Base-by-base conservation (phyloP, 1,284 basidiomycete genomes). In the Fistulinella cinereoalba region DNA sequence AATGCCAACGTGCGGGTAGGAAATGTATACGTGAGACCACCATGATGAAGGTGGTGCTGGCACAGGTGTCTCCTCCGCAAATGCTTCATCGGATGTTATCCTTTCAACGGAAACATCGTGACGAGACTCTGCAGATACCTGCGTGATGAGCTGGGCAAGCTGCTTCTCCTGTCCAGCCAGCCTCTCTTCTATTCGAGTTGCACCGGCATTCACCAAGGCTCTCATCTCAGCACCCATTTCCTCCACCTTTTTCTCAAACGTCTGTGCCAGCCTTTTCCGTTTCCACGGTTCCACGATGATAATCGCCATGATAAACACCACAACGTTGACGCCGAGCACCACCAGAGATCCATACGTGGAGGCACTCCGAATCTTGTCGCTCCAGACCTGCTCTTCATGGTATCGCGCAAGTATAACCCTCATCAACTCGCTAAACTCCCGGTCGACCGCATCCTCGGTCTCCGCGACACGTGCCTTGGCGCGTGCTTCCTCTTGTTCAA, bases 351-450 rank as follows among this genome's bases (percentile, higher is more conserved):
- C 92, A 65, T 95, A 96, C 6, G 93, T 96, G 46, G 88, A 90
- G 34, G 90, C 87, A 55, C 88, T 91, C 33, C 94, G 81, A 53
- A 97, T 96, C 72, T 97, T 97, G 73, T 97, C 94, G 50, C 89
- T 92, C 94, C 94, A 97, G 6, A 96, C 83, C 66, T 97, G 94
- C 64, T 97, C 94, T 68, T 97, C 94, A 70, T 97, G 94, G 65
- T 97, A 97, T 24, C 93, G 76, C 42, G 79, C 82, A 47, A 97
- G 76, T 57, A 97, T 97, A 4, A 80, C 74, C 49, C 84, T 83
- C 84, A 94, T 90, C 50, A 97, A 76, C 58, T 83, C 83, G 56
- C 78, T 85, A 65, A 97, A 96, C 56, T 88, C 88, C 40, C 77
- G 76, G 57, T 97, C 94, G 18, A 92, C 89, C 1, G 77, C 79